phyloP scores from a whole-genome alignment of 495 filamentous ascomycete species.

The Hapsidospora chrysogenum region DNA sequence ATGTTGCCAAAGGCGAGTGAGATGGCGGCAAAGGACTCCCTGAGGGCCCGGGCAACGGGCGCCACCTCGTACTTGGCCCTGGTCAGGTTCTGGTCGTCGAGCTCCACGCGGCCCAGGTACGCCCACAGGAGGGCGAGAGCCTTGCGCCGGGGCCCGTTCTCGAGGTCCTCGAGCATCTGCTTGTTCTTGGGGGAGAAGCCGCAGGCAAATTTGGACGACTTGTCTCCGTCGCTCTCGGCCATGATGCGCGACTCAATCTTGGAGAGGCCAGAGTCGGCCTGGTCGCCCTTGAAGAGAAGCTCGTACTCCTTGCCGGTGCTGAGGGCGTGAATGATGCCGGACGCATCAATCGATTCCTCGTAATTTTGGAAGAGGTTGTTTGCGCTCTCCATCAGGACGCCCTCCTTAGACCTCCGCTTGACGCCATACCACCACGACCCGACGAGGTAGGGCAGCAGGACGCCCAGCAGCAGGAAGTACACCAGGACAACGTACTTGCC shows the following conservation, averaged over 20 bases:
- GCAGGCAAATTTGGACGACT: constrained; percentile 22
- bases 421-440: constrained; percentile 98
- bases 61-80: constrained; percentile 65
- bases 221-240: constrained; percentile 29
- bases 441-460: constrained; percentile 82
- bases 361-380: constrained; percentile 89
- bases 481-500: constrained; percentile 89
- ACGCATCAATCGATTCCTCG: constrained; percentile 62
- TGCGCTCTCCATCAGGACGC: constrained; percentile 76
- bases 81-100: constrained; percentile 51
- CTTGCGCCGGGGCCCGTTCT: constrained; percentile 61
- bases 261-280: constrained; percentile 54
- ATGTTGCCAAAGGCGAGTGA: constrained; percentile 76
- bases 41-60: constrained; percentile 68
- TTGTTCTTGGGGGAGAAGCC: constrained; percentile 54
- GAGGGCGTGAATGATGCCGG: constrained; percentile 61
- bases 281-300: constrained; percentile 47
- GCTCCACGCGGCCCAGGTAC: constrained; percentile 73
- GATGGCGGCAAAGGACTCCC: constrained; percentile 74
- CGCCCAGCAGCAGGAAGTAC: constrained; percentile 73
- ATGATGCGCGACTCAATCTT: constrained; percentile 69
- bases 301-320: constrained; percentile 72
- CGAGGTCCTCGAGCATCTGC: constrained; percentile 48
- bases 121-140: constrained; percentile 86
- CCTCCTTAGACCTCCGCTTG: constrained; percentile 78